phyloP scores from a whole-genome alignment of 352 stramenopile genomes.

The Pythium insidiosum region DNA sequence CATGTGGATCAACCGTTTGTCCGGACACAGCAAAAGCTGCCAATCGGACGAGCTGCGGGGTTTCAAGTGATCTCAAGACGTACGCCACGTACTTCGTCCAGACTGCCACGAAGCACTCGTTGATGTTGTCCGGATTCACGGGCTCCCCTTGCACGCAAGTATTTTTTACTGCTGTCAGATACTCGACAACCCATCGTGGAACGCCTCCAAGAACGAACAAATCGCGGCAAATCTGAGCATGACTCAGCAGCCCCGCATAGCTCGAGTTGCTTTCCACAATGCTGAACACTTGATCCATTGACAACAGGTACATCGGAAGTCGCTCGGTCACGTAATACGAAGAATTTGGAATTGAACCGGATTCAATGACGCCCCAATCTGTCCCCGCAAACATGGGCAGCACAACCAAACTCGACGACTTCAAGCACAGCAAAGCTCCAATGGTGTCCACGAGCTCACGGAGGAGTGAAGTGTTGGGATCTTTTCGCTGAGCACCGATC shows the following conservation, averaged over 20 bases:
- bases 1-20: slow-evolving; percentile 1
- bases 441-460: slow-evolving; percentile 13
- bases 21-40: slow-evolving; percentile 5
- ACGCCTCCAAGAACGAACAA: slow-evolving; percentile 18
- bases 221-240: slow-evolving; percentile 13
- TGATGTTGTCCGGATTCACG: slow-evolving; percentile 5
- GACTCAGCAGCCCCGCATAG: slow-evolving; percentile 6
- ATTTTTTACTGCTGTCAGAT: slow-evolving; percentile 8
- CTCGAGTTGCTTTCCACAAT: too few species aligned
- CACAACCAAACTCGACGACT: slow-evolving; percentile 12
- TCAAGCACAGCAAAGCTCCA: slow-evolving; percentile 7
- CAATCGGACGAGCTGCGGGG: slow-evolving; percentile 1
- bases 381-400: slow-evolving; percentile 21
- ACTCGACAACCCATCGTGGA: too few species aligned
- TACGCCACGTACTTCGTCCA: neutral
- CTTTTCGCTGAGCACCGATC: slow-evolving; percentile 7
- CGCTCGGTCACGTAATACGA: too few species aligned
- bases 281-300: too few species aligned
- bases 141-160: slow-evolving; percentile 6
- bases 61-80: neutral
- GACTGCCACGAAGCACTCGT: slow-evolving; percentile 1
- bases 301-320: too few species aligned
- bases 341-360: slow-evolving; percentile 14
- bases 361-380: slow-evolving; percentile 13
- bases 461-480: slow-evolving; percentile 11